Base-by-base conservation (phyloP, 148 eudicot species). In the Oxyria digyna region DNA sequence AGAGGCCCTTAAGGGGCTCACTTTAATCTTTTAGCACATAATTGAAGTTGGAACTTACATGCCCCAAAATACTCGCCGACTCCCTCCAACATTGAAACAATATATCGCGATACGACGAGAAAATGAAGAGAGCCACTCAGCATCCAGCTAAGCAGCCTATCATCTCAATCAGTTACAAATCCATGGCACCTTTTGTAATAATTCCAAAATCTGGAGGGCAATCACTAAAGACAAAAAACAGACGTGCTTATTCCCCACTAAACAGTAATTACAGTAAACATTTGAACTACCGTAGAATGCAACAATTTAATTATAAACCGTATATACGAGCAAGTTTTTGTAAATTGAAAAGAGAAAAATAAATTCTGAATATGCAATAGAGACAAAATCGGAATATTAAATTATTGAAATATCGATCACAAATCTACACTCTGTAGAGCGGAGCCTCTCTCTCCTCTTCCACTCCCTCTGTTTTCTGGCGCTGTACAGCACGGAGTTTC, bases 81-180 rank as follows among this genome's bases (percentile, higher is more conserved):
- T 31, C 31, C 62, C 3, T 14, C 62, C 0, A 24, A 54, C 31
- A 23, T 23, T 55, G 33, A 55, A 17, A 55, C 7, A 18, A 49
- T 49, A 49, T 55, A 55, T 13, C 62, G 62, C 62, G n/a, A 26
- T 10, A 55, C 32, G 32, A 26, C 32, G 62, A 55, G 65, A 27
- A 59, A 59, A 37, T 59, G 65, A 59, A 59, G 65, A 59, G 20
- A 29, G 9, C 62, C 62, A 55, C 33, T 55, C 37, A 59, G 65
- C 37, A 15, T 35, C 65, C 65, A 59, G 65, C 65, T 59, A 59
- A 55, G 4, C 33, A 55, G n/a, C 63, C 63, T 55, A 55, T 55
- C 63, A 55, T 24, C 23, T 50, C 57, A 27, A 59, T 59, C 63
- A 57, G 63, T 26, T 57, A 57, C 63, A 50, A 26, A 57, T 26